Conservation (phyloP, 176 grass and related monocot species). For the Typha latifolia region DNA sequence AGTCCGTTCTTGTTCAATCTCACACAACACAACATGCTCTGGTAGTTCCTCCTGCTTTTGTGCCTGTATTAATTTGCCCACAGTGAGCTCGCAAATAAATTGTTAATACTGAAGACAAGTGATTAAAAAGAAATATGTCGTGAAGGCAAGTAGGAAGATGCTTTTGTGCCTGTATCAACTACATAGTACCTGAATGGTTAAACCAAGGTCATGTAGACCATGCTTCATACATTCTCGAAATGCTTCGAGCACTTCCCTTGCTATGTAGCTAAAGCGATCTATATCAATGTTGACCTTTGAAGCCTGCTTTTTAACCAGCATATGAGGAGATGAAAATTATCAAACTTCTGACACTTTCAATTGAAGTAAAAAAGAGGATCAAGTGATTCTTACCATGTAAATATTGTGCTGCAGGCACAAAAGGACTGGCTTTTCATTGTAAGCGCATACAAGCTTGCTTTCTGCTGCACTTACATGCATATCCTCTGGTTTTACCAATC, state of each 20-base stretch:
- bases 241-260: constrained; percentile 71
- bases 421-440: constrained; percentile 82
- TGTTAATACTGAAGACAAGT: too few species aligned
- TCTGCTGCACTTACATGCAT: constrained; percentile 63
- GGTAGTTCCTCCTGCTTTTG: constrained; percentile 97
- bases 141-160: constrained; percentile 9
- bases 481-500: constrained; percentile 73
- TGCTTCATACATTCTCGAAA: constrained; percentile 63
- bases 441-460: constrained; percentile 71
- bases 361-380: background rate
- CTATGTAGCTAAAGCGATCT: constrained; percentile 84
- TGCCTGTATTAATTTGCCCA: constrained; percentile 40
- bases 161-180: constrained; percentile 72
- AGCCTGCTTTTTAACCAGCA: constrained; percentile 44
- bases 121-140: too few species aligned
- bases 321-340: background rate
- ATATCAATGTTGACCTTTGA: constrained; percentile 89
- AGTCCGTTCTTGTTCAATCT: constrained; percentile 71
- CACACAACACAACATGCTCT: constrained; percentile 87
- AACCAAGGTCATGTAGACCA: constrained; percentile 64
- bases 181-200: constrained; percentile 72
- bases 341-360: constrained; percentile 1
- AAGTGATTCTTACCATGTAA: constrained; percentile 42
- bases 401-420: constrained; percentile 86
- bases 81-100: too few species aligned